Percentiles rank a stretch among this genome's conserved stretches.
Evolutionary conservation across 2,329 filamentous ascomycete species (phyloP).

Genomic region (Penicillium griseofulvum): DNA sequence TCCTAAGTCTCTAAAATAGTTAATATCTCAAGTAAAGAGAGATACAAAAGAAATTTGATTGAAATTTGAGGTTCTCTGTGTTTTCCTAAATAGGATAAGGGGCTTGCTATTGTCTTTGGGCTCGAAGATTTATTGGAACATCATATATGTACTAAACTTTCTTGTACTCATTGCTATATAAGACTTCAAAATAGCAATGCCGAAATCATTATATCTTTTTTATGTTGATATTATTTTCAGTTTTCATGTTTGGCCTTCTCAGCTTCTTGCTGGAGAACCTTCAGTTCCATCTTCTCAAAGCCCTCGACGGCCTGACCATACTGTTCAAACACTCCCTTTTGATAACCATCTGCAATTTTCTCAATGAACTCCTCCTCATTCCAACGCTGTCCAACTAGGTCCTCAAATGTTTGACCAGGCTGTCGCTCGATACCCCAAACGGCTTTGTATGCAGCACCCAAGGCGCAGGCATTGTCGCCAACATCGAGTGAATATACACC

Average conservation of each 20-base stretch:
- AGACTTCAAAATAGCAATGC: not conserved
- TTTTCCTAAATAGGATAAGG: constrained; percentile 23
- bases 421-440: constrained; percentile 81
- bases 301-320: constrained; percentile 76
- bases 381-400: constrained; percentile 81
- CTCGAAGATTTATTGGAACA: not conserved
- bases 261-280: constrained; percentile 53
- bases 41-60: not conserved
- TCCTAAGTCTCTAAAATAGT: not conserved
- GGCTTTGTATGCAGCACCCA: constrained; percentile 93
- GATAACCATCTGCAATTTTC: constrained; percentile 79
- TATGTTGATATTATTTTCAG: not conserved
- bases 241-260: not conserved
- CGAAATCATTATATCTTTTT: not conserved
- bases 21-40: not conserved
- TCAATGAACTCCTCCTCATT: constrained; percentile 78
- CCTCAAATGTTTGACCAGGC: constrained; percentile 74
- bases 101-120: constrained; percentile 1
- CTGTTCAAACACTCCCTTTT: constrained; percentile 67
- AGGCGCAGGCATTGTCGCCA: constrained; percentile 88
- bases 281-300: constrained; percentile 72
- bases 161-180: not conserved
- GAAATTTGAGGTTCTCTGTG: not conserved
- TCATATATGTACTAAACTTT: not conserved
- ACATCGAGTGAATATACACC: constrained; percentile 93